Percentiles rank a stretch among this genome's conserved stretches.
Evolutionary conservation across 106 monocot species (phyloP).

Genomic region (Xerophyta viscosa): DNA sequence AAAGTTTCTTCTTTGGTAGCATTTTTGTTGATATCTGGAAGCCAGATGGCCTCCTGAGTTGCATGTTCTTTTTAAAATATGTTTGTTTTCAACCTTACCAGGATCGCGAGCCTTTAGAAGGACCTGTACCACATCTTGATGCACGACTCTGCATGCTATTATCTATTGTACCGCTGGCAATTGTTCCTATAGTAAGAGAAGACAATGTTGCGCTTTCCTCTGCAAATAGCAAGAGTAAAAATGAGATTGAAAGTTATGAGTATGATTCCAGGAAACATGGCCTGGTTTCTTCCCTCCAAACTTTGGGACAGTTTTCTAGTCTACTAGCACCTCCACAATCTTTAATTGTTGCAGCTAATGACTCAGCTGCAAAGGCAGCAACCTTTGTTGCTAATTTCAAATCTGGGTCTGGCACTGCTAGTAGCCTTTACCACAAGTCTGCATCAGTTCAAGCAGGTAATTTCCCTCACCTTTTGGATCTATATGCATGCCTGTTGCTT

Average conservation of each 20-base stretch:
- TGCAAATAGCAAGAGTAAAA: constrained; percentile 1
- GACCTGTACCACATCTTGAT: constrained; percentile 82
- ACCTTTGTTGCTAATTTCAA: constrained; percentile 47
- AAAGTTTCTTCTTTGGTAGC: constrained; percentile 11
- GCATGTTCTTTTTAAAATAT: background rate
- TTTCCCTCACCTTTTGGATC: background rate
- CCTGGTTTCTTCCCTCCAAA: constrained; percentile 67
- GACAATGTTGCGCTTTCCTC: constrained; percentile 15
- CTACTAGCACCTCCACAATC: constrained; percentile 72
- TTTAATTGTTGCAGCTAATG: constrained; percentile 59
- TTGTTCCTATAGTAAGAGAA: constrained; percentile 48
- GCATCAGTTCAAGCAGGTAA: constrained; percentile 63
- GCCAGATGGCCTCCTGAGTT: background rate
- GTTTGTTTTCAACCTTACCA: constrained; percentile 15
- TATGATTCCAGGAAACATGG: constrained; percentile 57
- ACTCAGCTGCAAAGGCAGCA: constrained; percentile 85
- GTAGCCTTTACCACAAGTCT: constrained; percentile 15
- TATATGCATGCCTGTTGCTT: background rate
- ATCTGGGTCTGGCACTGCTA: constrained; percentile 28
- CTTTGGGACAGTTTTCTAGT: constrained; percentile 55
- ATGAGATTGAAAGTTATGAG: constrained; percentile 20
- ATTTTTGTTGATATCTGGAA: background rate
- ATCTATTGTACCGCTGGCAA: constrained; percentile 70
- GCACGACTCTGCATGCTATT: constrained; percentile 77
- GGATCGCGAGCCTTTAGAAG: constrained; percentile 76